Evolutionary conservation across 331 rosid genomes (phyloP), one percentile per base, ranked within the genome.

Genomic region (Dryas integrifolia): DNA sequence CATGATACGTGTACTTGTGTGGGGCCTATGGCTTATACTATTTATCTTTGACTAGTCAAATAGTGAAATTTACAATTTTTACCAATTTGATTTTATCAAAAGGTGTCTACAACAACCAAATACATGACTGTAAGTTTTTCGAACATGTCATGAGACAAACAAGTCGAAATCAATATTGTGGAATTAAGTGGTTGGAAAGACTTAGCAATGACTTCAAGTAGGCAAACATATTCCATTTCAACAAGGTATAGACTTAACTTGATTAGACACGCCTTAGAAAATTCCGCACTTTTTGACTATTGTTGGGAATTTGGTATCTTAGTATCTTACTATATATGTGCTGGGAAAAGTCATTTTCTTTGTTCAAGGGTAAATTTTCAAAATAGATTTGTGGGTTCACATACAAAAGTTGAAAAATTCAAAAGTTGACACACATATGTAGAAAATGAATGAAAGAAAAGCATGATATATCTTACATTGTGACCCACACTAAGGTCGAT

Each of bases 251-350:
- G 6, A 7, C 2, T 8, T 7, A 30, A 30, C 46, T 43, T n/a
- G 49, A 44, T 26, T 26, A 38, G 57, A 72, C 76, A 18, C 15
- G 35, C 65, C 35, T 65, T 44, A 1, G 45, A 47, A 74, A 26
- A 10, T 41, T 50, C 58, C 40, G 39, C 62, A 69, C 18, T 16
- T 52, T 69, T 69, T 69, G 18, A 69, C 39, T 6, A 12, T 35
- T 51, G 15, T 24, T 48, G 21, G 61, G n/a, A 72, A 7, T 14
- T 72, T 15, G n/a, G 48, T 45, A 46, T 38, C 58, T 39, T 30
- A 30, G 35, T 30, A 30, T 1, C 35, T 30, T 30, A 30, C 35
- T 30, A 30, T 21, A 14, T 11, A 3, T 16, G 43, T 44, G 49
- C 41, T 44, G 15, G 14, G 13, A 24, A n/a, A 24, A n/a, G 11